phyloP scores from a whole-genome alignment of 768 basidiomycete genomes.

The Clathrus columnatus region DNA sequence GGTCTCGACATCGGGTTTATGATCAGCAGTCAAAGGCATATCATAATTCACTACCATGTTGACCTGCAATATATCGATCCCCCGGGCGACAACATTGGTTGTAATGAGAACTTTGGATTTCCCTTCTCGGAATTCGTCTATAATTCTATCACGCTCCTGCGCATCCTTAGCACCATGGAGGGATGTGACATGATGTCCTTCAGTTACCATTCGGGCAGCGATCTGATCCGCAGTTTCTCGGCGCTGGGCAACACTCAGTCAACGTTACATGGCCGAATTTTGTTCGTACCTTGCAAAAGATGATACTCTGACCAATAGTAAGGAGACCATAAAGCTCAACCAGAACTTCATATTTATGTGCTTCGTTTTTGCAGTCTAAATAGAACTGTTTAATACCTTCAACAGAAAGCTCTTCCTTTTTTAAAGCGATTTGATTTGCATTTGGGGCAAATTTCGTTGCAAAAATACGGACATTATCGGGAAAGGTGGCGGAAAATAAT shows the following conservation, averaged over 20 bases:
- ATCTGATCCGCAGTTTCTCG: slow-evolving; percentile 91
- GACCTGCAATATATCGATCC: slow-evolving; percentile 97
- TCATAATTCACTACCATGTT: slow-evolving; percentile 99
- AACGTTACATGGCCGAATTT: neutral
- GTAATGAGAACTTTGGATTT: slow-evolving; percentile 97
- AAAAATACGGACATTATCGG: slow-evolving; percentile 85
- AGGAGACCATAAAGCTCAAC: slow-evolving; percentile 83
- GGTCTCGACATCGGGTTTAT: slow-evolving; percentile 84
- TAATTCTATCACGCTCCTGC: slow-evolving; percentile 79
- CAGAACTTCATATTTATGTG: slow-evolving; percentile 92
- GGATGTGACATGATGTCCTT: slow-evolving; percentile 95
- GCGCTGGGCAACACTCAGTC: slow-evolving; percentile 40
- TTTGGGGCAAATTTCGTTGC: slow-evolving; percentile 87
- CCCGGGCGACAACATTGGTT: slow-evolving; percentile 96
- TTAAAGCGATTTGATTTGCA: slow-evolving; percentile 93
- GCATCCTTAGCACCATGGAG: slow-evolving; percentile 93
- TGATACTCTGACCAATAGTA: slow-evolving; percentile 97
- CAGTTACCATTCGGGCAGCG: slow-evolving; percentile 78
- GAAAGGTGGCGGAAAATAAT: slow-evolving; percentile 97
- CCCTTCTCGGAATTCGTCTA: slow-evolving; percentile 93
- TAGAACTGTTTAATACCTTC: slow-evolving; percentile 96
- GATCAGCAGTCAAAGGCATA: slow-evolving; percentile 77
- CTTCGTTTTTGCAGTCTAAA: slow-evolving; percentile 88
- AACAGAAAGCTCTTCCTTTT: slow-evolving; percentile 88
- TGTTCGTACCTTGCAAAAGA: slow-evolving; percentile 79